Conservation (phyloP, 2,329 filamentous ascomycete genomes). For the Fusarium luffae region DNA sequence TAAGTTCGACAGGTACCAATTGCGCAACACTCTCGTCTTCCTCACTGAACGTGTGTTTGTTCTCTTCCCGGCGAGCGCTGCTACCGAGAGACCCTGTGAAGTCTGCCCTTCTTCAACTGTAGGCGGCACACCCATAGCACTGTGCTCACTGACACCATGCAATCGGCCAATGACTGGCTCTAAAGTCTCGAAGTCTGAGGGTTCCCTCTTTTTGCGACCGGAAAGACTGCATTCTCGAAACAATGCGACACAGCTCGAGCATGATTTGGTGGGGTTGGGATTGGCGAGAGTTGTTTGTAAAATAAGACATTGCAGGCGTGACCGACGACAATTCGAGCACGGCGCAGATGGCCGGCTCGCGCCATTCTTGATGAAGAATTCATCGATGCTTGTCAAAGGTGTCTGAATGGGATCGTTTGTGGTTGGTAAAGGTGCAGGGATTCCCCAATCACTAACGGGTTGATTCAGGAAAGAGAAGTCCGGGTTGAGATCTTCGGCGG, state of each 20-base stretch:
- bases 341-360: conserved; percentile 56
- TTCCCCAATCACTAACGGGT: conserved; percentile 16
- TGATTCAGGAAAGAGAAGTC: conserved; percentile 41
- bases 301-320: conserved; percentile 60
- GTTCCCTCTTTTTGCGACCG: conserved; percentile 56
- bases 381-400: conserved; percentile 47
- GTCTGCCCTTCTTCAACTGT: conserved; percentile 17
- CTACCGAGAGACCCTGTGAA: conserved; percentile 7
- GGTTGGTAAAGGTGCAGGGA: conserved; percentile 9
- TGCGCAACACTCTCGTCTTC: conserved; percentile 57
- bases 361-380: conserved; percentile 55
- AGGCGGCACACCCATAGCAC: conserved; percentile 21
- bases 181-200: conserved; percentile 59
- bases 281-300: conserved; percentile 59
- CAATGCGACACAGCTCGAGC: conserved; percentile 62
- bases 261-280: conserved; percentile 60
- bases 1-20: conserved; percentile 59
- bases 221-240: conserved; percentile 63
- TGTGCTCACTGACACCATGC: conserved; percentile 59
- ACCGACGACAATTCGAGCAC: conserved; percentile 57
- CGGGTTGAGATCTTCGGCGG: conserved; percentile 1
- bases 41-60: conserved; percentile 56
- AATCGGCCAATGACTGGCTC: conserved; percentile 60
- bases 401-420: conserved; percentile 1
- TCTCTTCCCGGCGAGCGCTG: conserved; percentile 45